Evolutionary conservation across 768 basidiomycete genomes (phyloP).

Genomic region (Nevesoporus exiguus): DNA sequence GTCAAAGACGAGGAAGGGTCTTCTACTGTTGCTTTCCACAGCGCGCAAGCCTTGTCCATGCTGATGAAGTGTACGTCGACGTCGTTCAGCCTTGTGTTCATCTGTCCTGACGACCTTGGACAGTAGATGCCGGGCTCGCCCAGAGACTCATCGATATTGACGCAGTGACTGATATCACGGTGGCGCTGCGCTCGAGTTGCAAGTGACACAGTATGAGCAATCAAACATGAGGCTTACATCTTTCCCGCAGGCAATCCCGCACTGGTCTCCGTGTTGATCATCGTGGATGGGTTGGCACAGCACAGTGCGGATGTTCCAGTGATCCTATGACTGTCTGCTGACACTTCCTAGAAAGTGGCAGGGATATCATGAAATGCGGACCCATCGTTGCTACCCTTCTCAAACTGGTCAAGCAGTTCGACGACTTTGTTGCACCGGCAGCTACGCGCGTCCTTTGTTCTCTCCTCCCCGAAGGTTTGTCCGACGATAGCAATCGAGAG

Average conservation of each 20-base stretch:
- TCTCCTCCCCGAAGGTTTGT: constrained; percentile 23
- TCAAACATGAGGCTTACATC: background rate
- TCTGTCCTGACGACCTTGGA: background rate
- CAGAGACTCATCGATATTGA: constrained; percentile 15
- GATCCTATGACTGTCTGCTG: background rate
- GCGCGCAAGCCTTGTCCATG: constrained; percentile 26
- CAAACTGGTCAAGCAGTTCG: constrained; percentile 18
- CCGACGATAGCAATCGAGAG: background rate
- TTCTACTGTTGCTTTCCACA: constrained; percentile 20
- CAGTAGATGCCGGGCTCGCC: constrained; percentile 12
- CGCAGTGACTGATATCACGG: constrained; percentile 17
- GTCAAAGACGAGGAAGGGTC: constrained; percentile 14
- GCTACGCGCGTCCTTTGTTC: constrained; percentile 25
- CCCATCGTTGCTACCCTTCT: constrained; percentile 14
- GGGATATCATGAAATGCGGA: constrained; percentile 4
- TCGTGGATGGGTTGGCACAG: constrained; percentile 17
- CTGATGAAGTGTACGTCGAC: constrained; percentile 21
- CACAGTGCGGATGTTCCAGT: constrained; percentile 6
- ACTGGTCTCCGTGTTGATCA: constrained; percentile 21
- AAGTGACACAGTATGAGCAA: background rate
- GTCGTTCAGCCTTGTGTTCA: background rate
- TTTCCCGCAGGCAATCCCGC: constrained; percentile 15
- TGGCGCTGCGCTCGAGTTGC: constrained; percentile 16
- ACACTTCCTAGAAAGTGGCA: constrained; percentile 2
- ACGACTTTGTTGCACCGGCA: constrained; percentile 30